phyloP scores from a whole-genome alignment of 176 grass and related monocot genomes.

The Ensete ventricosum region DNA sequence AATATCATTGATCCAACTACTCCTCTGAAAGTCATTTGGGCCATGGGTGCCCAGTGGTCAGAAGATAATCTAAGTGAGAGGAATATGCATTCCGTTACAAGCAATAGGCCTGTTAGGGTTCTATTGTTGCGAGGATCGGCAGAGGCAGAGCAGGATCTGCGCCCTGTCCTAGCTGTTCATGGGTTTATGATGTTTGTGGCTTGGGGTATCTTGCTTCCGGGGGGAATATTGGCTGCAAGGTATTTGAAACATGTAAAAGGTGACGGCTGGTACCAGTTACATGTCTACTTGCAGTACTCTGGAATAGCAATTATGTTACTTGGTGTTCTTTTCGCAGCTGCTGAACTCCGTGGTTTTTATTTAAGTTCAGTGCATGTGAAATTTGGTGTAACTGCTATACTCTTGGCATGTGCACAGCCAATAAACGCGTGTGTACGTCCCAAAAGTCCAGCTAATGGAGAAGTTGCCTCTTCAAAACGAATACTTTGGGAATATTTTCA shows the following conservation, averaged over 20 bases:
- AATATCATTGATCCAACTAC: conserved; percentile 21
- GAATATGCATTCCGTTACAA: conserved; percentile 22
- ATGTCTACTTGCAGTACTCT: conserved; percentile 69
- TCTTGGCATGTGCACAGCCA: conserved; percentile 44
- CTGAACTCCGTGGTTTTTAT: conserved; percentile 64
- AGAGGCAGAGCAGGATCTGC: conserved; percentile 66
- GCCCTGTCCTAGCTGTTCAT: conserved; percentile 68
- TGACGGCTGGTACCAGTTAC: conserved; percentile 58
- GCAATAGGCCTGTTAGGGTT: conserved; percentile 18
- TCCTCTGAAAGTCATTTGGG: conserved; percentile 18
- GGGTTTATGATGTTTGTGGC: conserved; percentile 98
- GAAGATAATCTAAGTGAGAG: conserved; percentile 4
- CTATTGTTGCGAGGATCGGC: conserved; percentile 31
- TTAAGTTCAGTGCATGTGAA: conserved; percentile 59
- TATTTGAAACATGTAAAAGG: conserved; percentile 84
- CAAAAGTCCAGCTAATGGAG: conserved; percentile 30
- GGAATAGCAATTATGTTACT: conserved; percentile 63
- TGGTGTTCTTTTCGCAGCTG: conserved; percentile 65
- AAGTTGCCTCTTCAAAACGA: conserved; percentile 30
- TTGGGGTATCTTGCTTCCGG: conserved; percentile 58
- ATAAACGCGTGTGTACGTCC: conserved; percentile 69
- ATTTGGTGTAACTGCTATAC: conserved; percentile 41
- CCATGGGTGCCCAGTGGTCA: conserved; percentile 15
- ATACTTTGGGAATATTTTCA: conserved; percentile 64
- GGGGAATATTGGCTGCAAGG: conserved; percentile 57